These are phyloP conservation scores for Coemansia sp. DNA, from an alignment of 192 early-diverging fungal species.

Conservation along the genomic window DNA sequence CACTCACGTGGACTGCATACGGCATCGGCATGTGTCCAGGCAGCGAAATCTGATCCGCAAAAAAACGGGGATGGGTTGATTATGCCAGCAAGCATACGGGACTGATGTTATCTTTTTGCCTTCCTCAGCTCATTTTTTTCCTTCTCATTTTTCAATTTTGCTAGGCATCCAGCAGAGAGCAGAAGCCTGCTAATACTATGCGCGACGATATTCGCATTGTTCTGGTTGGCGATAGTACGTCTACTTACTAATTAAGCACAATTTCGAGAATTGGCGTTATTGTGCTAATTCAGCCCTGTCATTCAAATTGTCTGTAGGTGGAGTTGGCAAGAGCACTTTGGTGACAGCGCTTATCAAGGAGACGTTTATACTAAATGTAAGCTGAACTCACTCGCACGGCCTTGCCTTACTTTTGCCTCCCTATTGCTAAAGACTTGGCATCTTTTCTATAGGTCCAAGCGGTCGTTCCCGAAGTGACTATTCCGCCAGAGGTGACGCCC, in stretches of 20 bases:
- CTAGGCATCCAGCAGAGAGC: not conserved
- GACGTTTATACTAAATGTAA: slow-evolving; percentile 87
- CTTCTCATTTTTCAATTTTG: slow-evolving; percentile 1
- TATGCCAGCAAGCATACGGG: not conserved
- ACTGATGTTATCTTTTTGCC: not conserved
- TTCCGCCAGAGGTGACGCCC: slow-evolving; percentile 95
- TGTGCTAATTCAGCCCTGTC: not conserved
- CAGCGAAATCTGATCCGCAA: not conserved
- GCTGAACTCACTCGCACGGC: slow-evolving; percentile 13
- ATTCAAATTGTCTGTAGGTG: slow-evolving; percentile 46
- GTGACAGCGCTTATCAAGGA: slow-evolving; percentile 98
- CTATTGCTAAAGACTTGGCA: not conserved
- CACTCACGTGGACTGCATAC: not conserved
- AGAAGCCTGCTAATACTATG: slow-evolving; percentile 48
- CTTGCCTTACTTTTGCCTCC: not conserved
- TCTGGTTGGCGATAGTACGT: slow-evolving; percentile 86
- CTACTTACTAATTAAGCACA: not conserved
- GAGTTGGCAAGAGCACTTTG: slow-evolving; percentile 95
- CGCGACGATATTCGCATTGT: slow-evolving; percentile 90
- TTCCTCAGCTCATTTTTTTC: not conserved
- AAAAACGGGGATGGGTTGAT: not conserved
- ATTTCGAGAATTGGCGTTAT: not conserved
- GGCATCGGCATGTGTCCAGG: not conserved
- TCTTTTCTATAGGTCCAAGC: slow-evolving; percentile 62
- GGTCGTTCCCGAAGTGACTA: slow-evolving; percentile 99